Conservation (phyloP, 2,329 filamentous ascomycete genomes). For the Stylonectria norvegica region DNA sequence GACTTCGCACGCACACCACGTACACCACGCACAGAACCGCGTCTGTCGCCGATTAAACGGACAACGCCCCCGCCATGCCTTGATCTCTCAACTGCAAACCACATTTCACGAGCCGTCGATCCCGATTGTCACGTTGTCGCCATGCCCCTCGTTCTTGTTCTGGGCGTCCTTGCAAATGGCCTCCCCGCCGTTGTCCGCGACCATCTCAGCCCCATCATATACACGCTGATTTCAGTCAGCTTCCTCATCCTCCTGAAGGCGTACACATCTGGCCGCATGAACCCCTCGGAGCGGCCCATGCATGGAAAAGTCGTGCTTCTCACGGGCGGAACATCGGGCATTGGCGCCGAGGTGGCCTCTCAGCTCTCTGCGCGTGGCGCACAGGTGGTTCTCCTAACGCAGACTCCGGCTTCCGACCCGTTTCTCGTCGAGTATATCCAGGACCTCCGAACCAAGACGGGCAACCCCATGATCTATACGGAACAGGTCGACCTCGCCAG, state of each 20-base stretch:
- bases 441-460: conserved; percentile 71
- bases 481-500: conserved; percentile 89
- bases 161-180: conserved; percentile 46
- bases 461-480: conserved; percentile 87
- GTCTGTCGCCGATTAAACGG: no score
- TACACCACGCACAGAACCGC: no score
- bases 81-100: conserved; percentile 3
- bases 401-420: conserved; percentile 73
- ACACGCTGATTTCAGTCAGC: conserved; percentile 35
- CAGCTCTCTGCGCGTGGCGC: conserved; percentile 78
- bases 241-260: conserved; percentile 57
- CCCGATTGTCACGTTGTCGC: conserved; percentile 13
- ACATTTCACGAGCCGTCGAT: conserved; percentile 1
- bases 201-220: conserved; percentile 42
- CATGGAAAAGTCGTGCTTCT: conserved; percentile 92
- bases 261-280: conserved; percentile 73
- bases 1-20: no score
- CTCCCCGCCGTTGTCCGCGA: conserved; percentile 47
- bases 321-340: conserved; percentile 90
- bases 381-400: conserved; percentile 86
- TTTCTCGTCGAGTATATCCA: conserved; percentile 93
- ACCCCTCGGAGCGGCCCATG: conserved; percentile 76
- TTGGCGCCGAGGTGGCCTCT: conserved; percentile 73
- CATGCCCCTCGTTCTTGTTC: conserved; percentile 54
- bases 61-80: no score